These are phyloP conservation scores for Apocynum venetum DNA, from an alignment of 257 asterid species.

Conservation along the genomic window DNA sequence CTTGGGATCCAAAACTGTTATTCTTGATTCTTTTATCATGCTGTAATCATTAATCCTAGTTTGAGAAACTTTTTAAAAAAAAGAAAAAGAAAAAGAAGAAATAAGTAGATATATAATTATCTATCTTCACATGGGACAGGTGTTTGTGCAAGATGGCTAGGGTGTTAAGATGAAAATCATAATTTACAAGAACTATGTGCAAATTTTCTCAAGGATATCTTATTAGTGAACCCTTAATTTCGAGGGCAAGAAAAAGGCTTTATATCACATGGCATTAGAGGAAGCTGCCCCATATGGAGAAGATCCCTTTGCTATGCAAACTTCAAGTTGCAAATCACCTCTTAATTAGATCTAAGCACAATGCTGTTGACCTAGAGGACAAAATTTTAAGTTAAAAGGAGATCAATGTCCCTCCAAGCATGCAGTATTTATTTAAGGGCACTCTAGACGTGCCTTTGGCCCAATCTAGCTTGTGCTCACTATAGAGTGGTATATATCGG, in stretches of 20 bases:
- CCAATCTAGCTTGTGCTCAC: not conserved
- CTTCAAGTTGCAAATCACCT: constrained; percentile 6
- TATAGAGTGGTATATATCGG: too few species aligned
- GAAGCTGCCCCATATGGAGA: constrained; percentile 20
- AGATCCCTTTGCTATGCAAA: constrained; percentile 24
- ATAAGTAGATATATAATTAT: not conserved
- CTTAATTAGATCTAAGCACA: not conserved
- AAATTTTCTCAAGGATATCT: not conserved
- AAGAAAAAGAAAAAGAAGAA: not conserved
- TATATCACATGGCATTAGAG: constrained; percentile 24
- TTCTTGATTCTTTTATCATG: not conserved
- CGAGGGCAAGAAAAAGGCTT: constrained; percentile 16
- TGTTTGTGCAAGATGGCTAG: constrained; percentile 1
- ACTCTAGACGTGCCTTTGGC: not conserved
- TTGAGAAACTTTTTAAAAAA: not conserved
- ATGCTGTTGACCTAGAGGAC: not conserved
- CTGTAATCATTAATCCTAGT: not conserved
- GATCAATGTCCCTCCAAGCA: not conserved
- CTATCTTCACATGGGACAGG: constrained; percentile 23
- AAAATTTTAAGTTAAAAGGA: not conserved
- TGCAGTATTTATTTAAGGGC: not conserved
- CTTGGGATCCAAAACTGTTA: not conserved
- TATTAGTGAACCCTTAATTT: constrained; percentile 6
- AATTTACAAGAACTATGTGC: constrained; percentile 2
- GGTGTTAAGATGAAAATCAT: constrained; percentile 5